phyloP scores from a whole-genome alignment of 345 rosid genomes.

The Cardiospermum halicacabum region DNA sequence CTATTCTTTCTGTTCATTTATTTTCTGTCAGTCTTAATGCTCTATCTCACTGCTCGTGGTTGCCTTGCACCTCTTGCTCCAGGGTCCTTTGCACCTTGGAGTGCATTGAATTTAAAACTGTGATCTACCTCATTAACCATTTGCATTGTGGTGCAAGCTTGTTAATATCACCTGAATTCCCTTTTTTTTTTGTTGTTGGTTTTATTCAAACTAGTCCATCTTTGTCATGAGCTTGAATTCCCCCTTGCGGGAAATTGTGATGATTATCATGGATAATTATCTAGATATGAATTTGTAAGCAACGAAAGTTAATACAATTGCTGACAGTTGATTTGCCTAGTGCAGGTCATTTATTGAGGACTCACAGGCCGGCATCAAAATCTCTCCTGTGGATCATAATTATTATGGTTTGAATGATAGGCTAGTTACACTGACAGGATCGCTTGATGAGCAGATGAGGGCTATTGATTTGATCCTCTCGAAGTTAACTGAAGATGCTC shows the following conservation, averaged over 20 bases:
- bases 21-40: too few species aligned
- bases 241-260: neutral
- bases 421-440: slow-evolving; percentile 84
- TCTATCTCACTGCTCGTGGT: too few species aligned
- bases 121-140: neutral
- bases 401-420: slow-evolving; percentile 89
- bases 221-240: slow-evolving; percentile 4
- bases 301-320: neutral
- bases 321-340: slow-evolving; percentile 22
- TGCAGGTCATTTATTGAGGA: slow-evolving; percentile 94
- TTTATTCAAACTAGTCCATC: neutral
- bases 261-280: neutral
- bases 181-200: neutral
- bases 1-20: too few species aligned
- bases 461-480: slow-evolving; percentile 84
- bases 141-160: neutral
- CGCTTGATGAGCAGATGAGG: slow-evolving; percentile 84
- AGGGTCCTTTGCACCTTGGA: too few species aligned
- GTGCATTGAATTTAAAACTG: too few species aligned
- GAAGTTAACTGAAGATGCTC: slow-evolving; percentile 83
- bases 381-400: slow-evolving; percentile 84
- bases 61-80: too few species aligned
- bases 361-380: slow-evolving; percentile 92
- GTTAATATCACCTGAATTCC: neutral
- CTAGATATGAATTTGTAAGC: neutral